Base-by-base conservation (phyloP, 139 green algal species). In the Gonium pectorale region DNA sequence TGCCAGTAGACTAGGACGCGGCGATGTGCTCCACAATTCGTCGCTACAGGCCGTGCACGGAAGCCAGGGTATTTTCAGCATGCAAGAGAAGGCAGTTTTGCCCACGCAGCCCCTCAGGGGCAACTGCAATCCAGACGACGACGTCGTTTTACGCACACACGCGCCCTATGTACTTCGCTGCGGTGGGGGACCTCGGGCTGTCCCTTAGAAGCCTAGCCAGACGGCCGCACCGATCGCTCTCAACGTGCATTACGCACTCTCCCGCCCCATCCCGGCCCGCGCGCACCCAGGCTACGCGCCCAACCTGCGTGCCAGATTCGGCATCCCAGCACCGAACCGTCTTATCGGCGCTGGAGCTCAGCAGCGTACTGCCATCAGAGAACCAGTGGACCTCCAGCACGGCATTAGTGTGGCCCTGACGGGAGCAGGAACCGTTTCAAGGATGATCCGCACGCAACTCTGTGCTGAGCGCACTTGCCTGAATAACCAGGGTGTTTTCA, bases 371-470 rank as follows among this genome's bases (percentile, higher is more conserved):
- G 9, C 96, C 95, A 73, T 97, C 95, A 0, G 89, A 71, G 13
- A 94, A 96, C 96, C 97, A 99, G 46, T 98, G 94, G 86, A 99
- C 67, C 63, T 99, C 93, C 71, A 98, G 82, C 26, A 99, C 90
- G 6, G 95, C 96, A 70, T 99, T 99, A 44, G 96, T 96, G 89
- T 99, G 97, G 27, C 97, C 97, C 86, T 86, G 85, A 44, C 15
- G n/a, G 6, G 19, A 72, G 37, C 11, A 52, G 11, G 24, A 72
- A 17, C 35, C 43, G 38, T 83, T 37, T 35, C 5, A 44, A 38
- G 54, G 41, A 21, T 24, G 40, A 43, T 82, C 54, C 75, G 11
- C 44, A 79, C 15, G 31, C 31, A 43, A 31, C 60, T 37, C 69
- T 15, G 13, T 52, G 19, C 56, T 6, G 9, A 33, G 56, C 56